phyloP scores from a whole-genome alignment of 768 basidiomycete species.

The Russula abietina region DNA sequence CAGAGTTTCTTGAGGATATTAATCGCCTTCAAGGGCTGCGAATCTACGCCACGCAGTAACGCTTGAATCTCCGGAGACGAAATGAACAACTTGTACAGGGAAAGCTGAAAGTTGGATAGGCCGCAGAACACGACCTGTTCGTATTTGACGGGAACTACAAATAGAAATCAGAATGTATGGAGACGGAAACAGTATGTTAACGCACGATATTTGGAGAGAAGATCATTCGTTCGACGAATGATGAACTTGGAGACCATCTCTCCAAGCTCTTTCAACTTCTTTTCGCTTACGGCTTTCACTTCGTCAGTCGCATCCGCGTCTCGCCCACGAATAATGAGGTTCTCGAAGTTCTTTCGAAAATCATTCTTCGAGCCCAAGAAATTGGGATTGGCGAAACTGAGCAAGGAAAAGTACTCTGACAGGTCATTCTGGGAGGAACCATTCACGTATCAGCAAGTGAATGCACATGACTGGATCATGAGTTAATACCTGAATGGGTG shows the following conservation, averaged over 20 bases:
- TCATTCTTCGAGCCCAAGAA: conserved; percentile 84
- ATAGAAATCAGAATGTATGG: conserved; percentile 1
- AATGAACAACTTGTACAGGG: conserved; percentile 86
- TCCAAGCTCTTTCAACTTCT: conserved; percentile 87
- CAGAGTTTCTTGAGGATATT: conserved; percentile 92
- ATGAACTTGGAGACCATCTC: conserved; percentile 88
- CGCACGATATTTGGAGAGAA: conserved; percentile 91
- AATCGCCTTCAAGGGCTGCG: conserved; percentile 94
- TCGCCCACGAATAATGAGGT: conserved; percentile 82
- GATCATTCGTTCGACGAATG: conserved; percentile 88
- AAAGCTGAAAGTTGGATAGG: conserved; percentile 74
- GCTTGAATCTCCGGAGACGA: conserved; percentile 90
- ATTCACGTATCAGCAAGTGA: not conserved
- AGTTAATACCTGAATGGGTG: conserved; percentile 70
- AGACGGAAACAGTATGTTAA: conserved; percentile 22
- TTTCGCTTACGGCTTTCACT: conserved; percentile 75
- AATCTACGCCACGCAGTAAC: conserved; percentile 76
- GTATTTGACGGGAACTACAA: conserved; percentile 93
- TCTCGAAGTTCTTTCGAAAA: conserved; percentile 94
- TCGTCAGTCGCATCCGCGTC: conserved; percentile 80
- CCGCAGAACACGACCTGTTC: conserved; percentile 96
- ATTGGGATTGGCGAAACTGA: conserved; percentile 90
- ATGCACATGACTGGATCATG: not conserved
- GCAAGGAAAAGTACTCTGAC: conserved; percentile 88
- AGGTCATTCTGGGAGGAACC: conserved; percentile 64